Evolutionary conservation across 2,329 filamentous ascomycete genomes (phyloP), one percentile per base, ranked within the genome.

Genomic region (Alternaria tenuissima): DNA sequence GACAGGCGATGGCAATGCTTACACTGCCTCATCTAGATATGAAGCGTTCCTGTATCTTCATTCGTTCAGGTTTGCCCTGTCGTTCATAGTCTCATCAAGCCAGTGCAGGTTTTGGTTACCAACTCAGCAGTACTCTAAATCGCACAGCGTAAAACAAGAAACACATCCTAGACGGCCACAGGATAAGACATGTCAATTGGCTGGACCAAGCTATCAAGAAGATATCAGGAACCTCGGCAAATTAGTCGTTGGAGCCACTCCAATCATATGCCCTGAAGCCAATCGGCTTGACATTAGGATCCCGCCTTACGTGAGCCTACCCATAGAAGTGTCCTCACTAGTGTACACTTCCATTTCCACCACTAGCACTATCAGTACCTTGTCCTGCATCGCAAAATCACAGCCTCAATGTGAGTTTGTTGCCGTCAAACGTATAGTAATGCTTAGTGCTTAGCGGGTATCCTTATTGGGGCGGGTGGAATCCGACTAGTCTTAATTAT

Each of bases 371-470:
- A 41, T 14, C 30, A 14, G 12, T 36, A 36, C 32, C 32, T 6
- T 36, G 34, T 22, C 24, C 16, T 22, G 20, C 22, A 7, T 26
- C 20, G 16, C 38, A n/a, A 48, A 32, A 32, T 41, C 53, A 60
- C 41, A 42, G 46, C 55, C 55, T 52, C 55, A 16, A 28, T 39
- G 26, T 52, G 38, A 20, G n/a, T 39, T 28, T 41, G 38, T 20
- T 18, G 34, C 26, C 22, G 22, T 26, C 36, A 22, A 52, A 11
- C 16, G 28, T 20, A 49, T 30, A 30, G 24, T 18, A 22, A 32
- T 18, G 20, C 43, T 43, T 61, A 57, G 60, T 46, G 60, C 60
- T 62, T 48, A 58, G 54, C 51, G 34, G 51, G 46, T 46, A 46
- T 51, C 52, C 42, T 30, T 16, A 51, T 38, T 30, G 48, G 49